Conservation (phyloP, 768 basidiomycete species). For the Leccinellum albellum region DNA sequence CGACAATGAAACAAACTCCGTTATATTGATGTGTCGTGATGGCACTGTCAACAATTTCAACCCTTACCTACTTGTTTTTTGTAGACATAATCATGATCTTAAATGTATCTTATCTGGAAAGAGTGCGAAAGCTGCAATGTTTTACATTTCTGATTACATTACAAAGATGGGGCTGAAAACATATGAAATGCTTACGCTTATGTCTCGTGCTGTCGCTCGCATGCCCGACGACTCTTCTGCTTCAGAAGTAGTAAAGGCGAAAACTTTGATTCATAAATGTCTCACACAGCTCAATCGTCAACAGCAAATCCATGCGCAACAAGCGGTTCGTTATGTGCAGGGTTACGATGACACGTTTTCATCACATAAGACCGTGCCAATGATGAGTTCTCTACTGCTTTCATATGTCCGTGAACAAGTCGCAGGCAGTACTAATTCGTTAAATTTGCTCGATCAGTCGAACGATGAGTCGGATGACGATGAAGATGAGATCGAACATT, state of each 20-base stretch:
- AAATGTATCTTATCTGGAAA: slow-evolving; percentile 35
- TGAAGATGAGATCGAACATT: neutral
- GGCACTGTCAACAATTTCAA: slow-evolving; percentile 31
- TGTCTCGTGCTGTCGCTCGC: slow-evolving; percentile 19
- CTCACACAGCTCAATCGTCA: slow-evolving; percentile 26
- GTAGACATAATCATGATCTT: slow-evolving; percentile 34
- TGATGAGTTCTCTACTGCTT: neutral
- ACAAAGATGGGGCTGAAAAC: slow-evolving; percentile 32
- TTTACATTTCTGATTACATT: slow-evolving; percentile 36
- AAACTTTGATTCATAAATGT: slow-evolving; percentile 31
- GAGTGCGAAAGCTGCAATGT: slow-evolving; percentile 34
- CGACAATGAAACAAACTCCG: slow-evolving; percentile 30
- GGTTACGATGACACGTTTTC: slow-evolving; percentile 14
- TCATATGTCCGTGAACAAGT: neutral
- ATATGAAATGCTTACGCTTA: slow-evolving; percentile 20
- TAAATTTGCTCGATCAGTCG: no score
- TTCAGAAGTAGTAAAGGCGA: no score
- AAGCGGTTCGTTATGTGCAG: slow-evolving; percentile 30
- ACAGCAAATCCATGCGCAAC: slow-evolving; percentile 36
- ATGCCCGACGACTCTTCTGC: no score
- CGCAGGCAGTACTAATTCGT: no score
- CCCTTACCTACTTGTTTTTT: slow-evolving; percentile 32
- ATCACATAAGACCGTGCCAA: neutral
- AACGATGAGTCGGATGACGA: neutral
- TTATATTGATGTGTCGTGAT: slow-evolving; percentile 26